Evolutionary conservation across 768 basidiomycete species (phyloP).

Genomic region (Boletus pseudopeckii): DNA sequence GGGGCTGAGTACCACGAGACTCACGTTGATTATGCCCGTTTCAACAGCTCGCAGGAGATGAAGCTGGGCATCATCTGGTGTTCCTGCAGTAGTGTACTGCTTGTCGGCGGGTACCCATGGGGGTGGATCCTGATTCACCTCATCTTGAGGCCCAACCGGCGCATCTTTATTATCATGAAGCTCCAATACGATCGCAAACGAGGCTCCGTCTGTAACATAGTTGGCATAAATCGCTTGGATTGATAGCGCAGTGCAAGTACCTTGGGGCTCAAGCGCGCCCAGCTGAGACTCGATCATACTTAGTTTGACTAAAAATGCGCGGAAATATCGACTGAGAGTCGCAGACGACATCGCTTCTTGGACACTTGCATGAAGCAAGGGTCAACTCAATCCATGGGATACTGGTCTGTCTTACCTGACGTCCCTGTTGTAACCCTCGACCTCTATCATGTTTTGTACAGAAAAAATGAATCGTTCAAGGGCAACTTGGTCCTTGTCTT

Average conservation of each 20-base stretch:
- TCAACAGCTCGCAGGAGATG: slow-evolving; percentile 78
- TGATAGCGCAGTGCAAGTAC: slow-evolving; percentile 29
- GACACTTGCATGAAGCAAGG: slow-evolving; percentile 44
- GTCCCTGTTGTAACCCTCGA: slow-evolving; percentile 69
- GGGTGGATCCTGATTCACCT: slow-evolving; percentile 56
- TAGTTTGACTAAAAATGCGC: slow-evolving; percentile 80
- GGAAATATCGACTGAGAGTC: slow-evolving; percentile 71
- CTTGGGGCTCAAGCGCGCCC: slow-evolving; percentile 52
- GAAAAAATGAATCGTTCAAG: slow-evolving; percentile 92
- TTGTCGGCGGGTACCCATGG: slow-evolving; percentile 77
- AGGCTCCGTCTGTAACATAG: slow-evolving; percentile 54
- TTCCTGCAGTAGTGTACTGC: slow-evolving; percentile 65
- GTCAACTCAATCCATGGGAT: not conserved
- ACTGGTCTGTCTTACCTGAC: slow-evolving; percentile 44
- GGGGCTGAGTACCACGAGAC: slow-evolving; percentile 15
- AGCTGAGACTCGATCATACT: slow-evolving; percentile 74
- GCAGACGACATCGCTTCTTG: slow-evolving; percentile 64
- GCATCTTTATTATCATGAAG: slow-evolving; percentile 65
- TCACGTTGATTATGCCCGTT: slow-evolving; percentile 77
- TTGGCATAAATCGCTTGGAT: not conserved
- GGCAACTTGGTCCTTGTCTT: slow-evolving; percentile 71
- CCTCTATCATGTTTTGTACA: slow-evolving; percentile 73
- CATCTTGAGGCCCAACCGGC: slow-evolving; percentile 41
- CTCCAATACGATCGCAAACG: slow-evolving; percentile 83
- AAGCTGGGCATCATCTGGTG: slow-evolving; percentile 63